Conservation (phyloP, 805 yeast genomes). For the Suhomyces faveliae region DNA sequence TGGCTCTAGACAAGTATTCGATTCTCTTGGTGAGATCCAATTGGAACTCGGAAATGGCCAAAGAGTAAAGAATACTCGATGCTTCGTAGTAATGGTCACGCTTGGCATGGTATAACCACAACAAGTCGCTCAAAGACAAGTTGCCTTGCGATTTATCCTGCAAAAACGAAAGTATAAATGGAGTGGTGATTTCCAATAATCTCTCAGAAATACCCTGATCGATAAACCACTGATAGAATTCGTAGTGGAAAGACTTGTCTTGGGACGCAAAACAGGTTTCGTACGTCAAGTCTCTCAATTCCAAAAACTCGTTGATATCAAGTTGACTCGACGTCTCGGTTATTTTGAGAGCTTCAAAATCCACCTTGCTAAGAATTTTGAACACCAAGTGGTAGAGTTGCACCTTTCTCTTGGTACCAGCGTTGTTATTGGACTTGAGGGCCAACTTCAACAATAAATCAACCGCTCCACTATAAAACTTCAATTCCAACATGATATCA, state of each 20-base stretch:
- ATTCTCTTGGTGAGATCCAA: slow-evolving; percentile 71
- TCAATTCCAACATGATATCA: slow-evolving; percentile 70
- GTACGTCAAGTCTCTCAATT: slow-evolving; percentile 70
- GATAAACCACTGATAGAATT: slow-evolving; percentile 90
- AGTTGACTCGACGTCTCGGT: slow-evolving; percentile 36
- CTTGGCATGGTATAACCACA: slow-evolving; percentile 89
- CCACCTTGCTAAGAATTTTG: slow-evolving; percentile 69
- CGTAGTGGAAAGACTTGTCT: slow-evolving; percentile 88
- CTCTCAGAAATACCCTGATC: slow-evolving; percentile 73
- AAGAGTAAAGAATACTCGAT: slow-evolving; percentile 66
- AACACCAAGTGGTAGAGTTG: slow-evolving; percentile 70
- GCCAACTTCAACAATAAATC: slow-evolving; percentile 79
- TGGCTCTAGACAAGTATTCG: slow-evolving; percentile 86
- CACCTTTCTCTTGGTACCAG: neutral
- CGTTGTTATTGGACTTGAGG: slow-evolving; percentile 37
- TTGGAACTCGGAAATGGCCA: slow-evolving; percentile 73
- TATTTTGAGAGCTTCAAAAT: slow-evolving; percentile 54
- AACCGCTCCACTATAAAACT: slow-evolving; percentile 82
- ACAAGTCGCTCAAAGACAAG: slow-evolving; percentile 70
- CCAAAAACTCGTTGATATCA: slow-evolving; percentile 50
- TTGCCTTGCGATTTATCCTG: slow-evolving; percentile 63
- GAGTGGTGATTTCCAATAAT: slow-evolving; percentile 76
- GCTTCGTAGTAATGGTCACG: slow-evolving; percentile 77
- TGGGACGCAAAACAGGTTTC: slow-evolving; percentile 66
- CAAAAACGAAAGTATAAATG: slow-evolving; percentile 74